phyloP scores from a whole-genome alignment of 163 green algal species.

The Picocystis sp. region DNA sequence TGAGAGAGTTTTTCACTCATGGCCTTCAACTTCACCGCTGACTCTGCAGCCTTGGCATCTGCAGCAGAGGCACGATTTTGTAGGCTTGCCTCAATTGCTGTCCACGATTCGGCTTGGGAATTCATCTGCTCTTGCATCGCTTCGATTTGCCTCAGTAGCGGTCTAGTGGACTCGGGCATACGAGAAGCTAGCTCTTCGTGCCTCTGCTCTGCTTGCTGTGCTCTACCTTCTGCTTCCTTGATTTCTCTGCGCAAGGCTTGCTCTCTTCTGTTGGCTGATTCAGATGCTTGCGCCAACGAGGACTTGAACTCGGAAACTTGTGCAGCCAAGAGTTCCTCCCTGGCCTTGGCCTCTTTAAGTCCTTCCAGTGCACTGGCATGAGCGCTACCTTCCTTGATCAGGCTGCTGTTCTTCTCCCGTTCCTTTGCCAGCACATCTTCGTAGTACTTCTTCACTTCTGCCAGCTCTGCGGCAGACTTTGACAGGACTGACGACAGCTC shows the following conservation, averaged over 20 bases:
- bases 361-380: not conserved
- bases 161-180: conserved; percentile 71
- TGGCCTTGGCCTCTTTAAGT: conserved; percentile 36
- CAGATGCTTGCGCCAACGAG: conserved; percentile 5
- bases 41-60: too few relatives aligned
- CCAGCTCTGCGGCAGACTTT: conserved; percentile 49
- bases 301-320: conserved; percentile 5
- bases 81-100: too few relatives aligned
- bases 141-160: conserved; percentile 83
- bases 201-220: conserved; percentile 58
- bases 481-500: conserved; percentile 39
- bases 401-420: conserved; percentile 5
- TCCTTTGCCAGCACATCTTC: not conserved
- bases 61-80: too few relatives aligned
- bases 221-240: not conserved
- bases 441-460: conserved; percentile 39
- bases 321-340: conserved; percentile 3
- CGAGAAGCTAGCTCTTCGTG: conserved; percentile 65
- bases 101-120: too few relatives aligned
- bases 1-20: too few relatives aligned
- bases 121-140: conserved; percentile 30
- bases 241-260: not conserved
- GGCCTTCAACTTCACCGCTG: too few relatives aligned
- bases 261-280: not conserved
- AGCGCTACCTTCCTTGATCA: not conserved